A percentile compares a stretch with the other conserved stretches of the same genome.
phyloP scores from a whole-genome alignment of 495 filamentous ascomycete species.

The Penicillium ucsense region DNA sequence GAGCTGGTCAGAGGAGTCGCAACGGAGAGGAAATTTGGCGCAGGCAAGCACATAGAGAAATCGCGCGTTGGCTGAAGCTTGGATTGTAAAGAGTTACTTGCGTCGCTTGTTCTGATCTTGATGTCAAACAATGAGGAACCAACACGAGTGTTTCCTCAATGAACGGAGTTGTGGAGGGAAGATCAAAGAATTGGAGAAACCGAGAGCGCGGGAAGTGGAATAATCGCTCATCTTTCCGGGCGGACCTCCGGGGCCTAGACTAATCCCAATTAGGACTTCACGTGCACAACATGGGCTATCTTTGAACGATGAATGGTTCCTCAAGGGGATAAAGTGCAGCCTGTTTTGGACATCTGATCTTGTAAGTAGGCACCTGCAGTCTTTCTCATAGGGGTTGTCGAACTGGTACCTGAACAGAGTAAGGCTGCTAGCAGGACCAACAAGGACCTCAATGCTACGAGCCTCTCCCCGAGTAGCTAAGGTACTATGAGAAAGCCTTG shows the following conservation, averaged over 20 bases:
- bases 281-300: constrained; percentile 10
- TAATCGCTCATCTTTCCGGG: constrained; percentile 13
- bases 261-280: constrained; percentile 15
- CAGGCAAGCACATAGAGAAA: constrained; percentile 35
- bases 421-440: no score
- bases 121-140: neutral
- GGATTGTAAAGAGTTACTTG: no score
- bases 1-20: constrained; percentile 24
- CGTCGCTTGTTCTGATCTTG: neutral
- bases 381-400: no score
- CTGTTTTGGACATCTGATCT: no score
- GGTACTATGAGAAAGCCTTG: no score
- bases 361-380: no score
- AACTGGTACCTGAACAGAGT: no score
- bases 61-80: neutral
- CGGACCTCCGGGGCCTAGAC: constrained; percentile 16
- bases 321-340: neutral
- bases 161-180: neutral
- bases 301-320: neutral
- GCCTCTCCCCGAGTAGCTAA: no score
- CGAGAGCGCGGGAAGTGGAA: constrained; percentile 1
- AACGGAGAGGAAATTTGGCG: constrained; percentile 26
- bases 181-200: constrained; percentile 10
- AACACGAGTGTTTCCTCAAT: neutral
- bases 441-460: no score